Evolutionary conservation across 305 asterid genomes (phyloP), one percentile per base, ranked within the genome.

Genomic region (Solanum hybrid): DNA sequence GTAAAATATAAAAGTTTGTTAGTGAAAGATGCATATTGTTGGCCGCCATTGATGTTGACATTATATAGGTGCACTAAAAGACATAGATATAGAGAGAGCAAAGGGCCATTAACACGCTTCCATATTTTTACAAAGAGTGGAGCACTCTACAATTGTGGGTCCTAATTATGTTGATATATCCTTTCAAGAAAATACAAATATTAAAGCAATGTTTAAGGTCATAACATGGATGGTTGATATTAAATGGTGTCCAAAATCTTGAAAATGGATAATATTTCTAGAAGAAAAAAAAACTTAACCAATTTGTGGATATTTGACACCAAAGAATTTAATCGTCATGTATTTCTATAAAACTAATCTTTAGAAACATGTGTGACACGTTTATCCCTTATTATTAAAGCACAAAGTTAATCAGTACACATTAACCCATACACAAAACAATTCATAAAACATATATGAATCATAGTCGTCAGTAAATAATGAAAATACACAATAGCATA

Each of bases 31-130:
- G 75, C 12, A 31, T 22, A 92, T 29, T 92, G 89, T 88, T 92
- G 95, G 96, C 93, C 93, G 92, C 96, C 97, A 94, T 92, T 88
- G 96, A 92, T 91, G 94, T 90, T 90, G 89, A 89, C 95, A 91
- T 91, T 92, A 85, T 92, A 92, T 37, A 40, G 60, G 11, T 72
- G 93, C 93, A 89, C 90, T 89, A 93, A 73, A 87, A 84, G 92
- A 77, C 90, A 89, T 9, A 19, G 91, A 87, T 91, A 91, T 86
- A 91, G 79, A 78, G 88, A 37, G 86, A 75, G 36, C 11, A 51
- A 73, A 72, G 4, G n/a, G 75, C 75, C 87, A 31, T 79, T 84
- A 29, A 8, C 42, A 84, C 27, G 26, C 36, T 84, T 35, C 87
- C 87, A 84, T 84, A 84, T 82, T 51, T 31, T 85, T 56, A 56